These are phyloP conservation scores for Ceratocystis cacaofunesta DNA, from an alignment of 2,329 filamentous ascomycete species.

Conservation along the genomic window DNA sequence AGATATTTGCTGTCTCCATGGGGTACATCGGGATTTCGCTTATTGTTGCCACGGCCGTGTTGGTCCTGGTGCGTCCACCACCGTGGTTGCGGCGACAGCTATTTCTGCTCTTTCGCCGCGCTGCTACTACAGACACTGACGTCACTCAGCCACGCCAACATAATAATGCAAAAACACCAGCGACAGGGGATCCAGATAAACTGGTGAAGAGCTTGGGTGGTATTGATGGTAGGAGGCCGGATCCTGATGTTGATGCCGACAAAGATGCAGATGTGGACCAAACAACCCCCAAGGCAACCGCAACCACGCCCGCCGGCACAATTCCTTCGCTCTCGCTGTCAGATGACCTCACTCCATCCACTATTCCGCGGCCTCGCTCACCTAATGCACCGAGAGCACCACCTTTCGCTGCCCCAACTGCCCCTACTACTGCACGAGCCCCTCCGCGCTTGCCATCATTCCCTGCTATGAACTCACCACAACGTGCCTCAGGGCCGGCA, in stretches of 20 bases:
- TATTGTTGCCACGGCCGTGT: constrained; percentile 44
- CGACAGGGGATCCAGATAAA: too few species aligned
- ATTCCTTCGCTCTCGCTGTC: constrained; percentile 36
- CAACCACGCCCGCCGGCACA: constrained; percentile 20
- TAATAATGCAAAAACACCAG: too few species aligned
- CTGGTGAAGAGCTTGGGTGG: too few species aligned
- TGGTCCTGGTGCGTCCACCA: constrained; percentile 39
- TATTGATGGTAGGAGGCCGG: too few species aligned
- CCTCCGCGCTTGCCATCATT: constrained; percentile 30
- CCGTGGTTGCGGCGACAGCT: constrained; percentile 30
- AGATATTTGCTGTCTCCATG: constrained; percentile 27
- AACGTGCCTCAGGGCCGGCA: constrained; percentile 30
- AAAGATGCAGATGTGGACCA: constrained; percentile 27
- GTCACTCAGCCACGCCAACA: background rate
- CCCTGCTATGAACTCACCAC: constrained; percentile 37
- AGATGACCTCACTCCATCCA: constrained; percentile 21
- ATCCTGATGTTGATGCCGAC: background rate
- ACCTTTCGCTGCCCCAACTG: constrained; percentile 20
- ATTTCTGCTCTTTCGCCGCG: constrained; percentile 22
- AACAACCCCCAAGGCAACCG: constrained; percentile 37
- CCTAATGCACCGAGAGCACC: background rate
- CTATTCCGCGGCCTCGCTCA: constrained; percentile 11
- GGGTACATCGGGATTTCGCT: constrained; percentile 46
- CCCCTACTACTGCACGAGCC: constrained; percentile 20
- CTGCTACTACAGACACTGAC: background rate